Evolutionary conservation across 208 protist genomes (phyloP).

Genomic region (Herpetomonas tarakana): DNA sequence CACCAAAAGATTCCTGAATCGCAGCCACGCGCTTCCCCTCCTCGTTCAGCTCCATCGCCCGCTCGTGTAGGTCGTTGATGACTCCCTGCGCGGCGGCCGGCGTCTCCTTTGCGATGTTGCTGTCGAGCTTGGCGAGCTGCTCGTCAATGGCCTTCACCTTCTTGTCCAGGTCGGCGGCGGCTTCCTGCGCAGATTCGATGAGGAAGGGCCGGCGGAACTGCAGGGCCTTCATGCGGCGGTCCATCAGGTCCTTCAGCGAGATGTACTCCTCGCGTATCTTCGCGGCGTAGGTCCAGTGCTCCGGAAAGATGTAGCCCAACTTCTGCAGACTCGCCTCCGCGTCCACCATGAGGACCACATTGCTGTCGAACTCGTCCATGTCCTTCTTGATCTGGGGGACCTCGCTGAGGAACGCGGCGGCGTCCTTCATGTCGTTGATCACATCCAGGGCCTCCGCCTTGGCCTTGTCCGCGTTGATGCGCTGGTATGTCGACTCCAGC

Average conservation of each 20-base stretch:
- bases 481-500: conserved; percentile 45
- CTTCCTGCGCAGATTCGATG: conserved; percentile 45
- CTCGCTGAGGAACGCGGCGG: conserved; percentile 63
- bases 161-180: conserved; percentile 51
- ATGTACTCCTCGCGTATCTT: conserved; percentile 92
- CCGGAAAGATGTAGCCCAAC: conserved; percentile 89
- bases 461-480: conserved; percentile 49
- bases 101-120: conserved; percentile 30
- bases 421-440: conserved; percentile 78
- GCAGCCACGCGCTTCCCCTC: conserved; percentile 74
- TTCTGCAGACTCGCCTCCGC: conserved; percentile 88
- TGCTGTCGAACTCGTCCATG: conserved; percentile 37
- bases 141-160: conserved; percentile 53
- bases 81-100: conserved; percentile 51
- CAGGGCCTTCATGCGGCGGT: conserved; percentile 86
- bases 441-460: conserved; percentile 88
- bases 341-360: conserved; percentile 68
- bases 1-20: conserved; percentile 80
- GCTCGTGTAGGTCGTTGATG: conserved; percentile 72
- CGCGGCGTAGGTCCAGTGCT: conserved; percentile 90
- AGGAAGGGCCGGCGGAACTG: conserved; percentile 71
- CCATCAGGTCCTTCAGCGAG: conserved; percentile 92
- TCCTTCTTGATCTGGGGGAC: conserved; percentile 70
- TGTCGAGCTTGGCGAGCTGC: conserved; percentile 38
- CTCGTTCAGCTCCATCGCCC: conserved; percentile 37